These are phyloP conservation scores for Eucalyptus pauciflora DNA, from an alignment of 345 rosid genomes.

Conservation along the genomic window DNA sequence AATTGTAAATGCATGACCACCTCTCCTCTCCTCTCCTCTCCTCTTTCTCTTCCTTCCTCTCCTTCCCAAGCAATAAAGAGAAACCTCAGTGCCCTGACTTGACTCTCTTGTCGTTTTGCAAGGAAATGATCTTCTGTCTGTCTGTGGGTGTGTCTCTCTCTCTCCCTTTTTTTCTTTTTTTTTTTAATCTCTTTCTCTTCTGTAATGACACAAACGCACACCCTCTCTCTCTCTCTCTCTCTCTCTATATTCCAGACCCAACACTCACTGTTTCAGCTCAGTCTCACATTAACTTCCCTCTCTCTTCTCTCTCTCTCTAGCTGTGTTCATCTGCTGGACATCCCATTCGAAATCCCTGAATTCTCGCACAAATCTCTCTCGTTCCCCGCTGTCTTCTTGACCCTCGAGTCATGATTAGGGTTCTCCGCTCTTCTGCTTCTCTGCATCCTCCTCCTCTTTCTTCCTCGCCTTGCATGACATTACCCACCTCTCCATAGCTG, in stretches of 20 bases:
- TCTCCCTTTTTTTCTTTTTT: background rate
- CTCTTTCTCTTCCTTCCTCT: background rate
- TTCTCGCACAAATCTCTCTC: background rate
- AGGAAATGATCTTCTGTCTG: background rate
- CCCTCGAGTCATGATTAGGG: background rate
- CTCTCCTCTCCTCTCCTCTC: no score
- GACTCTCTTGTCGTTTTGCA: conserved; percentile 65
- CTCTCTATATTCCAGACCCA: background rate
- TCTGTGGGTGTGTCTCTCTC: background rate
- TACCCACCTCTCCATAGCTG: background rate
- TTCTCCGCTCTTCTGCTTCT: background rate
- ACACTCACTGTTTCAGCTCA: background rate
- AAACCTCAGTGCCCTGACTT: background rate
- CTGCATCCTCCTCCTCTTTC: background rate
- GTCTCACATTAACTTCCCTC: background rate
- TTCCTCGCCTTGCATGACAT: background rate
- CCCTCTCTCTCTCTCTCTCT: background rate
- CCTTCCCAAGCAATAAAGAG: background rate
- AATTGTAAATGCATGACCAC: conserved; percentile 18
- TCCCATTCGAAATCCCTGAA: background rate
- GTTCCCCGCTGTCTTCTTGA: background rate
- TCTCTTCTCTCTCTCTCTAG: background rate
- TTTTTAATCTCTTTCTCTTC: background rate
- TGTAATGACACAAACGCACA: background rate
- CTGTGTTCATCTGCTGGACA: background rate